These are phyloP conservation scores for Cystobasidium ongulense DNA, from an alignment of 768 basidiomycete species.

Conservation along the genomic window DNA sequence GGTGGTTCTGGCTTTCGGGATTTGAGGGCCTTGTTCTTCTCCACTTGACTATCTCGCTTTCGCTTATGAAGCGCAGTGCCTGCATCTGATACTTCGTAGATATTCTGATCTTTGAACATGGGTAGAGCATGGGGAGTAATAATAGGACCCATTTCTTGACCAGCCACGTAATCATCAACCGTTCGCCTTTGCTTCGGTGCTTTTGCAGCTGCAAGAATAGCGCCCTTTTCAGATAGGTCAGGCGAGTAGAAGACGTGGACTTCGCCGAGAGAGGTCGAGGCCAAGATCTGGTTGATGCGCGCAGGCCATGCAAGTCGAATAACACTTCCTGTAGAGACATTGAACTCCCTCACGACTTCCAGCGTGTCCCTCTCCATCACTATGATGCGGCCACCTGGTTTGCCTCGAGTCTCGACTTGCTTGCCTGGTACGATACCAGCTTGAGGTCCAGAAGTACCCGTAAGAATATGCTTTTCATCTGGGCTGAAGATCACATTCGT, in stretches of 20 bases:
- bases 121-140: slow-evolving; percentile 84
- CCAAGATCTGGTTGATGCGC: slow-evolving; percentile 92
- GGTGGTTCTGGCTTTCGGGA: slow-evolving; percentile 86
- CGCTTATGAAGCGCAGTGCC: slow-evolving; percentile 54
- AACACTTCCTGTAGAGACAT: slow-evolving; percentile 50
- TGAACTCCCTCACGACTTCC: slow-evolving; percentile 44
- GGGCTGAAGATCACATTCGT: slow-evolving; percentile 95
- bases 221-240: slow-evolving; percentile 77
- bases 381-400: slow-evolving; percentile 37
- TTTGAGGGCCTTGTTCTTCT: slow-evolving; percentile 79
- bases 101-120: slow-evolving; percentile 74
- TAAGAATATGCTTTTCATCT: slow-evolving; percentile 78
- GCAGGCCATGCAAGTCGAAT: slow-evolving; percentile 91
- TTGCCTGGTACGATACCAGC: slow-evolving; percentile 59
- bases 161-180: slow-evolving; percentile 60
- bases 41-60: slow-evolving; percentile 84
- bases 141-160: slow-evolving; percentile 78
- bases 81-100: slow-evolving; percentile 49
- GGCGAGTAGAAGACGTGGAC: slow-evolving; percentile 90
- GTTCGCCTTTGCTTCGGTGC: slow-evolving; percentile 71
- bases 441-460: slow-evolving; percentile 51
- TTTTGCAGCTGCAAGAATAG: slow-evolving; percentile 77
- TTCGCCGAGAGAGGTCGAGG: slow-evolving; percentile 76
- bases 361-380: slow-evolving; percentile 44
- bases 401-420: slow-evolving; percentile 51